Conservation (phyloP, 2,329 filamentous ascomycete species). For the Fusarium fujikuroi region DNA sequence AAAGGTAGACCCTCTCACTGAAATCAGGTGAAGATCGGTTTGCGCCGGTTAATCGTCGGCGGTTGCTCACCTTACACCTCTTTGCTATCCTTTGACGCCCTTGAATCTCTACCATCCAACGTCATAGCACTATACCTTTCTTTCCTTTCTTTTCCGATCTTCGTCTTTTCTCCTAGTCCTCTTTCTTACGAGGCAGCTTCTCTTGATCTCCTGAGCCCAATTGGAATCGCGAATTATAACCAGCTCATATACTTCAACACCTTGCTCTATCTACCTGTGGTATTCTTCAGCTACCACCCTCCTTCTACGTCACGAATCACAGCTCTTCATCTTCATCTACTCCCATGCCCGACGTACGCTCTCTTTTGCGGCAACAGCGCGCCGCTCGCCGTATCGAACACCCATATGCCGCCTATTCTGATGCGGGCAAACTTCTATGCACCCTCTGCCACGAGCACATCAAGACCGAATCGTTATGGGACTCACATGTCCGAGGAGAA, state of each 20-base stretch:
- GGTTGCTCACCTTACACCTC: constrained; percentile 26
- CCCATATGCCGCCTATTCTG: constrained; percentile 74
- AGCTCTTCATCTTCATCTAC: not conserved
- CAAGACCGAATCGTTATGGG: constrained; percentile 75
- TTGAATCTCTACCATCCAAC: constrained; percentile 19
- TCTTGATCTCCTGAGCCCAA: not conserved
- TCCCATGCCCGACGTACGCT: constrained; percentile 80
- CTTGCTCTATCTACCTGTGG: constrained; percentile 25
- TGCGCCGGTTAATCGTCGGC: constrained; percentile 48
- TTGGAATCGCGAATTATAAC: not conserved
- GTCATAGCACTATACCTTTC: constrained; percentile 22
- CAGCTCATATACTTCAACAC: not conserved
- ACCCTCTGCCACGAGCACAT: constrained; percentile 71
- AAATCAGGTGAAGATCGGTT: constrained; percentile 5
- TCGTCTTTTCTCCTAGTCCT: not conserved
- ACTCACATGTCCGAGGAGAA: constrained; percentile 65
- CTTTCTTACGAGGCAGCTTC: not conserved
- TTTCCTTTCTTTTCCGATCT: constrained; percentile 11
- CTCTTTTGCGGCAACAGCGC: constrained; percentile 81
- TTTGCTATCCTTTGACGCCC: constrained; percentile 29
- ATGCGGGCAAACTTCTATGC: constrained; percentile 74
- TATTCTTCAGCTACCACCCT: not conserved
- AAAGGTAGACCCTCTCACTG: not conserved
- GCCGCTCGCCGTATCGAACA: constrained; percentile 78
- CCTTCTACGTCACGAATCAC: constrained; percentile 1